Conservation (phyloP, 2,329 filamentous ascomycete species). For the Tolypocladium sp. region DNA sequence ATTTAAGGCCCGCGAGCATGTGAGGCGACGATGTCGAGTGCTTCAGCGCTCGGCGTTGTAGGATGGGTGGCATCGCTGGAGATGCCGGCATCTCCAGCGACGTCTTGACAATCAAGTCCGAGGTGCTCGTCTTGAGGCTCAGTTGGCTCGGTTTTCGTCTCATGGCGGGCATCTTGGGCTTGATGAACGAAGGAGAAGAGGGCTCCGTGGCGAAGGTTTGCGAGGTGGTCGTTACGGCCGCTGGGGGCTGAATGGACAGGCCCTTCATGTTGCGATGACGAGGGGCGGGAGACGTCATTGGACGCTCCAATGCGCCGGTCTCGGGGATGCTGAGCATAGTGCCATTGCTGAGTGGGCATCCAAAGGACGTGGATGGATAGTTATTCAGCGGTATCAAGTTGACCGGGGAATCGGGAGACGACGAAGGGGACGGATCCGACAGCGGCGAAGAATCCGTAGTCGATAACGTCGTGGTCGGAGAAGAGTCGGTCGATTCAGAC, state of each 20-base stretch:
- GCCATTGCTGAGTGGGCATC: constrained; percentile 26
- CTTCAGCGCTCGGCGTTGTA: constrained; percentile 54
- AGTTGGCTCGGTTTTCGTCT: constrained; percentile 70
- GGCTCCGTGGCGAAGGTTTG: constrained; percentile 53
- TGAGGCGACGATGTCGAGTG: constrained; percentile 61
- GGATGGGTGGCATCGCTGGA: constrained; percentile 45
- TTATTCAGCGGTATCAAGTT: constrained; percentile 63
- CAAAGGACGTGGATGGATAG: constrained; percentile 54
- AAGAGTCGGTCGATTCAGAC: constrained; percentile 84
- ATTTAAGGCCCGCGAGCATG: constrained; percentile 51
- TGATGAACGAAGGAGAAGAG: constrained; percentile 69
- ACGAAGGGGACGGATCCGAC: constrained; percentile 83
- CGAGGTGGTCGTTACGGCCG: constrained; percentile 34
- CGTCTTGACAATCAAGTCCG: constrained; percentile 40
- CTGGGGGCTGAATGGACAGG: constrained; percentile 64
- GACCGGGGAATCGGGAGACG: constrained; percentile 83
- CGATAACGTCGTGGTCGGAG: constrained; percentile 87
- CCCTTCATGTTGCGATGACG: constrained; percentile 80
- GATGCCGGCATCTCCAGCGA: constrained; percentile 47
- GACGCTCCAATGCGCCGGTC: constrained; percentile 35
- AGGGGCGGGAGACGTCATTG: constrained; percentile 60
- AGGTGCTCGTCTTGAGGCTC: constrained; percentile 63
- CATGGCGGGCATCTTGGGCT: constrained; percentile 62
- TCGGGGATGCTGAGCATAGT: constrained; percentile 32
- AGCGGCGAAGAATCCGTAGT: constrained; percentile 86